Conservation (phyloP, 139 green algal genomes). For the Closterium sp. region DNA sequence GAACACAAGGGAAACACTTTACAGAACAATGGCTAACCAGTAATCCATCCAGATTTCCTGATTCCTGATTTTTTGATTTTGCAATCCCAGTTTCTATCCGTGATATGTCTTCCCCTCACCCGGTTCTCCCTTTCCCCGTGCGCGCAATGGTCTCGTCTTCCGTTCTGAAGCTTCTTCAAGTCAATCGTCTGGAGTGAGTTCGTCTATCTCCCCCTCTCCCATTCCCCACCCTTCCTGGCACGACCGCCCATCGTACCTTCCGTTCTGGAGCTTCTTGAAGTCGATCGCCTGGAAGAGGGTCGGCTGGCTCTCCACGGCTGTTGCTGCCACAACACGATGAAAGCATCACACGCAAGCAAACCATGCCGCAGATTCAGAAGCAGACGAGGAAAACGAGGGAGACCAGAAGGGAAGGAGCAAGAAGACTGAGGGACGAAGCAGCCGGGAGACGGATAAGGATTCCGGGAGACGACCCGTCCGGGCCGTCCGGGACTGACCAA, state of each 20-base stretch:
- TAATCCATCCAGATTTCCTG: no score
- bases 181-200: background rate
- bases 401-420: background rate
- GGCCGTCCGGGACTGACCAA: background rate
- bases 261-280: conserved; percentile 50
- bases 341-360: background rate
- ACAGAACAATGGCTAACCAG: no score
- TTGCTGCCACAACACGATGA: background rate
- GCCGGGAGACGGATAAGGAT: background rate
- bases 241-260: conserved; percentile 5
- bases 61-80: no score
- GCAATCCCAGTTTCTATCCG: no score
- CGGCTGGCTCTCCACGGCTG: conserved; percentile 10
- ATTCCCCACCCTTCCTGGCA: background rate
- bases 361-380: background rate
- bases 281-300: conserved; percentile 30
- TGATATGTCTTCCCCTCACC: no score
- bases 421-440: background rate
- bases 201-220: background rate
- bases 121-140: no score
- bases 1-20: no score
- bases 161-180: background rate
- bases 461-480: background rate
- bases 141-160: background rate
- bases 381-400: background rate